phyloP scores from a whole-genome alignment of 495 filamentous ascomycete species.

The Aspergillus kassunensis region DNA sequence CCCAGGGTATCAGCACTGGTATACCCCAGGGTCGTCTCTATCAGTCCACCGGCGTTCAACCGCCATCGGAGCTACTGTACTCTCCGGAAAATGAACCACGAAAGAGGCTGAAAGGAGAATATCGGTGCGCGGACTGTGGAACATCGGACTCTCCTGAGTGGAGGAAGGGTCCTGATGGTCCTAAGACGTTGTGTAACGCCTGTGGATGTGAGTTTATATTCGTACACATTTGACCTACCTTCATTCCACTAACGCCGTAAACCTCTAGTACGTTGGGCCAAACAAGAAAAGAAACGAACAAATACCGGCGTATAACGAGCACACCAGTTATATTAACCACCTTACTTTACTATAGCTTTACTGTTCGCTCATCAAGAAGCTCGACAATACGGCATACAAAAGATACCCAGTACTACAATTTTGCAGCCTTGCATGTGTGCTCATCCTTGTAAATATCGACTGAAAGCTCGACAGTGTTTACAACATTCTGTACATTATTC shows the following conservation, averaged over 20 bases:
- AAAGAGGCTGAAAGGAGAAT: slow-evolving; percentile 92
- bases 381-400: background rate
- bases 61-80: slow-evolving; percentile 55
- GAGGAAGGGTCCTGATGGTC: slow-evolving; percentile 90
- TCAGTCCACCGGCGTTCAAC: slow-evolving; percentile 46
- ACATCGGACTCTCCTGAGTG: slow-evolving; percentile 93
- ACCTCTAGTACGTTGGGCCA: slow-evolving; percentile 67
- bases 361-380: background rate
- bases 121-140: slow-evolving; percentile 95
- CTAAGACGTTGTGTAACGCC: slow-evolving; percentile 96
- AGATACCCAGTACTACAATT: background rate
- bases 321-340: background rate
- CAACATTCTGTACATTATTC: background rate
- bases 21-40: slow-evolving; percentile 73
- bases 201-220: slow-evolving; percentile 63
- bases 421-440: background rate
- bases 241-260: background rate
- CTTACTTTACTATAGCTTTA: background rate
- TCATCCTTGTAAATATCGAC: too few species aligned
- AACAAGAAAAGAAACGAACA: slow-evolving; percentile 68
- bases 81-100: slow-evolving; percentile 80
- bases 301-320: slow-evolving; percentile 10
- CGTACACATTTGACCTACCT: background rate
- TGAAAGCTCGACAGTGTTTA: background rate
- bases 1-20: slow-evolving; percentile 84